Base-by-base conservation (phyloP, 768 basidiomycete species). In the Dioszegia hungarica region DNA sequence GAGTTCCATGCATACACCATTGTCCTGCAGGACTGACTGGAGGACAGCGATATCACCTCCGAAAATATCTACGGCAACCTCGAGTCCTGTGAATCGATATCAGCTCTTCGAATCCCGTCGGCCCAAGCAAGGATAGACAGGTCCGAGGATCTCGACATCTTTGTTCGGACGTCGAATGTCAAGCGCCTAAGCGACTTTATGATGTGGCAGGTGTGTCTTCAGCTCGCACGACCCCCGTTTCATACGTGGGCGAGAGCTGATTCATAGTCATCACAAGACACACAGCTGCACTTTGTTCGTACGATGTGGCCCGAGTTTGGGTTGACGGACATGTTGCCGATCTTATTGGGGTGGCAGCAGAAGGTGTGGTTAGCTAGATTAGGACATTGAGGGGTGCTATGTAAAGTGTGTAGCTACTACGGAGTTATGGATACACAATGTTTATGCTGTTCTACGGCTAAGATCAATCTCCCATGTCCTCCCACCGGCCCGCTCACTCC, bases 141-240 rank as follows among this genome's bases (percentile, higher is more conserved):
- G 10, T 22, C 41, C 8, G 63, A 66, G 12, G 69, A 67, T 11
- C 79, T 95, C 0, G 94, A 98, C 68, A 83, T 99, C 44, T 82
- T 98, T 49, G 79, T 99, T 20, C 83, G 95, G 38, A 95, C 93
- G 0, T 91, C 90, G 48, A 90, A 92, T 11, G 95, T 94, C 5
- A 86, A 83, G 56, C 82, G 91, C 3, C 77, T 95, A 22, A 90
- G 89, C 67, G 90, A 95, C 64, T 99, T 85, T 71, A 75, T 97
- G 72, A 82, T 93, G 15, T 99, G 94, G 95, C 95, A 99, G 88
- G 93, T 88, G 55, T n/a, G n/a, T n/a, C n/a, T n/a, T n/a, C n/a
- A 56, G 84, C 77, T 2, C 22, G n/a, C n/a, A n/a, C n/a, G n/a
- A n/a, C n/a, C n/a, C 25, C 45, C 17, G 33, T 37, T 19, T 37